phyloP scores from a whole-genome alignment of 2,329 filamentous ascomycete genomes.

The Aspergillus fijiensis region DNA sequence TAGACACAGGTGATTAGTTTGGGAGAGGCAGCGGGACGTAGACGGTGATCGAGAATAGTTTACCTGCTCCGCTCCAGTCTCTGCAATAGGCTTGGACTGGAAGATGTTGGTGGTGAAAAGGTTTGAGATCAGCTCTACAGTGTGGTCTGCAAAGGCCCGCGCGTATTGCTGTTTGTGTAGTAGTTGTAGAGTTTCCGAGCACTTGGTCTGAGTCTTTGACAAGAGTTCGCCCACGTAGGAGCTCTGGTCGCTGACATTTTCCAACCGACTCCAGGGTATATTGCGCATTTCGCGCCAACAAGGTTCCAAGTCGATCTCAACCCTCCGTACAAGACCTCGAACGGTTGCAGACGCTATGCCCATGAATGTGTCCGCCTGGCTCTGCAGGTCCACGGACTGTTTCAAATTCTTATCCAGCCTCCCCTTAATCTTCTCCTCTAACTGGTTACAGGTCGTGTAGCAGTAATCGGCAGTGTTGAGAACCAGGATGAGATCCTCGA shows the following conservation, averaged over 20 bases:
- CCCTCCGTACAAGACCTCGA: slow-evolving; percentile 75
- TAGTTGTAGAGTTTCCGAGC: slow-evolving; percentile 71
- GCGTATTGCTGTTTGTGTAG: slow-evolving; percentile 92
- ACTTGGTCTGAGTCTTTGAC: slow-evolving; percentile 67
- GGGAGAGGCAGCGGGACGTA: background rate
- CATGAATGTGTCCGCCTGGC: slow-evolving; percentile 91
- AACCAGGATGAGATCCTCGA: slow-evolving; percentile 80
- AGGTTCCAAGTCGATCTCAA: slow-evolving; percentile 78
- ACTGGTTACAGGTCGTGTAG: slow-evolving; percentile 85
- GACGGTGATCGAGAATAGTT: slow-evolving; percentile 12
- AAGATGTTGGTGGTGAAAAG: slow-evolving; percentile 82
- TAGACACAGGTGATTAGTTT: slow-evolving; percentile 38
- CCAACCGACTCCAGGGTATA: slow-evolving; percentile 90
- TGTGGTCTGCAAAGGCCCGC: slow-evolving; percentile 88
- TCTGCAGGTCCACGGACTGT: slow-evolving; percentile 79
- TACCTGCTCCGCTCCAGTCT: slow-evolving; percentile 90
- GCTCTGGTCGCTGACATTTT: slow-evolving; percentile 89
- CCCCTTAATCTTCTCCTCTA: slow-evolving; percentile 92
- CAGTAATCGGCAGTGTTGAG: slow-evolving; percentile 98
- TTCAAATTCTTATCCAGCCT: slow-evolving; percentile 79
- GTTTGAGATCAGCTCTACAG: slow-evolving; percentile 83
- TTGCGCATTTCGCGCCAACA: slow-evolving; percentile 98
- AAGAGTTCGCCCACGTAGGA: slow-evolving; percentile 84
- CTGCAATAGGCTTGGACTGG: slow-evolving; percentile 84
- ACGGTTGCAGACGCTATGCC: slow-evolving; percentile 89